phyloP scores from a whole-genome alignment of 225 moss, liverwort and hornwort genomes.

The Antitrichia curtipendula region DNA sequence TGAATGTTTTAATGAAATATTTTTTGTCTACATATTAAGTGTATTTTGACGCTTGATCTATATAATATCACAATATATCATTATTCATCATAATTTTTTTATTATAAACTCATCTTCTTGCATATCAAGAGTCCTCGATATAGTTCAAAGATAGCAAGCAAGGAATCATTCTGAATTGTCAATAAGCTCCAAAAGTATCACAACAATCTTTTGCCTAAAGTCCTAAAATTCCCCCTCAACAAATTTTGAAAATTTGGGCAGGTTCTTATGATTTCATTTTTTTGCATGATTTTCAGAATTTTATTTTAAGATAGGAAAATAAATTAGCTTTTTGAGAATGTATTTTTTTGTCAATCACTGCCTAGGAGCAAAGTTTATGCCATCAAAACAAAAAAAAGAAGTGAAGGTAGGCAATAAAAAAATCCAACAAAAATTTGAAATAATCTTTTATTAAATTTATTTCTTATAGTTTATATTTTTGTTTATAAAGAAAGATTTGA shows the following conservation, averaged over 20 bases:
- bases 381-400: not conserved
- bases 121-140: not conserved
- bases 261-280: not conserved
- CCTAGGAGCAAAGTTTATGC: not conserved
- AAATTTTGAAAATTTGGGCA: not conserved
- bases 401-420: not conserved
- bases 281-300: not conserved
- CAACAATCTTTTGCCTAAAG: not conserved
- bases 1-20: not conserved
- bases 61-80: not conserved
- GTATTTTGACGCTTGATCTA: not conserved
- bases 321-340: fast-evolving
- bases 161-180: not conserved
- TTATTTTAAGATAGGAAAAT: not conserved
- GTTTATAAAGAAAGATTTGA: not conserved
- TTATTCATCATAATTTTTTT: not conserved
- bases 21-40: not conserved
- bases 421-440: not conserved
- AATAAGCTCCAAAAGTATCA: not conserved
- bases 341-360: not conserved
- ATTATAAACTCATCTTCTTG: not conserved
- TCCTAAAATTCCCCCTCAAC: fast-evolving
- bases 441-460: not conserved
- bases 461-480: not conserved
- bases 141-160: not conserved